phyloP scores from a whole-genome alignment of 78 protist species.

The Dictyostelium firmibasis region DNA sequence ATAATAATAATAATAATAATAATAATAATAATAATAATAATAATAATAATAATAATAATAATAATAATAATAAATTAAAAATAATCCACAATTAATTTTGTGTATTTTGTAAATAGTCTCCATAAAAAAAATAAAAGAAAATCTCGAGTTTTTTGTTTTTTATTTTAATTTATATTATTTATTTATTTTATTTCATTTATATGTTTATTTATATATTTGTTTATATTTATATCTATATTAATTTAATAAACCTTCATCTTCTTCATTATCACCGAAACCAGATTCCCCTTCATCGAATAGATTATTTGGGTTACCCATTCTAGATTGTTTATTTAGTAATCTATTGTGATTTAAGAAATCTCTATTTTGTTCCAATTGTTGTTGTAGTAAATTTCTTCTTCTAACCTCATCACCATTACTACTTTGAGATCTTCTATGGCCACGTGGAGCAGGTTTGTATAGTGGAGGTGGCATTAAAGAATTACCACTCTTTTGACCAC shows the following conservation, averaged over 20 bases:
- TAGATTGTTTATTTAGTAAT: background rate
- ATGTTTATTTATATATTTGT: background rate
- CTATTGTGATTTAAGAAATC: constrained; percentile 43
- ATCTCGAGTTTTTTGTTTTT: background rate
- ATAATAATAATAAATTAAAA: no score
- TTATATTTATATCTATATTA: background rate
- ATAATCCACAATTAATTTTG: no score
- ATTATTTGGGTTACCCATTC: background rate
- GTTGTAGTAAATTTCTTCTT: constrained; percentile 65
- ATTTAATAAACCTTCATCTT: background rate
- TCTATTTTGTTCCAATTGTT: constrained; percentile 59
- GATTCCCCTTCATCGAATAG: constrained; percentile 5
- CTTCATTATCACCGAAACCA: background rate
- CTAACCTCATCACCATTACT: constrained; percentile 59
- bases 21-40: no score
- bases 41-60: no score
- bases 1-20: no score
- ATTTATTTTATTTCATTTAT: background rate
- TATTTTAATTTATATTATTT: background rate
- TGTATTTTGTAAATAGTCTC: background rate
- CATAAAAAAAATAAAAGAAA: no score
- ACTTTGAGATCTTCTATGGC: constrained; percentile 69
- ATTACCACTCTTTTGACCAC: background rate
- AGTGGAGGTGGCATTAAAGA: constrained; percentile 54
- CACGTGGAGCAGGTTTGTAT: background rate